Percentiles rank a stretch among this genome's conserved stretches.
phyloP scores from a whole-genome alignment of 2,329 filamentous ascomycete genomes.

The Cercospora zeina region DNA sequence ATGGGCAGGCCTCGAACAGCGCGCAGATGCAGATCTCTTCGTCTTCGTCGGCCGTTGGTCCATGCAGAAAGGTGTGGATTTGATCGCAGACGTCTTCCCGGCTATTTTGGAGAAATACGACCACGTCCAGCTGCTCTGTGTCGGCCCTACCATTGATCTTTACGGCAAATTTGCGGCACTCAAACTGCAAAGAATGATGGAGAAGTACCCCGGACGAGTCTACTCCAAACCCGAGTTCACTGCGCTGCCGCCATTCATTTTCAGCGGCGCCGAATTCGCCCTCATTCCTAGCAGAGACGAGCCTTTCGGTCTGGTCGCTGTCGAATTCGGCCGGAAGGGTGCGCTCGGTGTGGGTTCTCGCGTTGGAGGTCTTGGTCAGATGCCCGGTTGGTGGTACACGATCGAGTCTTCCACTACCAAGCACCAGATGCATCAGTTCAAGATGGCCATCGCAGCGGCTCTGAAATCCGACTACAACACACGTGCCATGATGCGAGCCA shows the following conservation, averaged over 20 bases:
- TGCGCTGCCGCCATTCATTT: slow-evolving; percentile 65
- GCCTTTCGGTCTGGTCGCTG: slow-evolving; percentile 67
- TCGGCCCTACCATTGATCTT: slow-evolving; percentile 67
- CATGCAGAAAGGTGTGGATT: slow-evolving; percentile 67
- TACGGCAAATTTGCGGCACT: slow-evolving; percentile 68
- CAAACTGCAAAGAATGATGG: slow-evolving; percentile 65
- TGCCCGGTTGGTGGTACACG: slow-evolving; percentile 72
- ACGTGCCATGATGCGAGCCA: slow-evolving; percentile 63
- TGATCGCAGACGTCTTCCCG: slow-evolving; percentile 68
- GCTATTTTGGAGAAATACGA: slow-evolving; percentile 61
- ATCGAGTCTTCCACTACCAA: slow-evolving; percentile 64
- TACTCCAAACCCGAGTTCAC: slow-evolving; percentile 70
- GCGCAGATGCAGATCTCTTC: slow-evolving; percentile 63
- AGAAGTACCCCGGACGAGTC: slow-evolving; percentile 64
- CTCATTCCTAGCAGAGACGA: slow-evolving; percentile 69
- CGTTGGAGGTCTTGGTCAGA: slow-evolving; percentile 67
- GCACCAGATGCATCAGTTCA: slow-evolving; percentile 66
- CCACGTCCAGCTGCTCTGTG: slow-evolving; percentile 62
- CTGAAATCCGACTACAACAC: slow-evolving; percentile 58
- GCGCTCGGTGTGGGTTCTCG: slow-evolving; percentile 66
- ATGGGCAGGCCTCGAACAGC: slow-evolving; percentile 64
- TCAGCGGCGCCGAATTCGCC: slow-evolving; percentile 67
- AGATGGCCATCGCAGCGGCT: slow-evolving; percentile 62
- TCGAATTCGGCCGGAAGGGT: slow-evolving; percentile 68
- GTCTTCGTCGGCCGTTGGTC: slow-evolving; percentile 71